Evolutionary conservation across 768 basidiomycete species (phyloP), one percentile per base, ranked within the genome.

Genomic region (Sarcomyxa edulis): DNA sequence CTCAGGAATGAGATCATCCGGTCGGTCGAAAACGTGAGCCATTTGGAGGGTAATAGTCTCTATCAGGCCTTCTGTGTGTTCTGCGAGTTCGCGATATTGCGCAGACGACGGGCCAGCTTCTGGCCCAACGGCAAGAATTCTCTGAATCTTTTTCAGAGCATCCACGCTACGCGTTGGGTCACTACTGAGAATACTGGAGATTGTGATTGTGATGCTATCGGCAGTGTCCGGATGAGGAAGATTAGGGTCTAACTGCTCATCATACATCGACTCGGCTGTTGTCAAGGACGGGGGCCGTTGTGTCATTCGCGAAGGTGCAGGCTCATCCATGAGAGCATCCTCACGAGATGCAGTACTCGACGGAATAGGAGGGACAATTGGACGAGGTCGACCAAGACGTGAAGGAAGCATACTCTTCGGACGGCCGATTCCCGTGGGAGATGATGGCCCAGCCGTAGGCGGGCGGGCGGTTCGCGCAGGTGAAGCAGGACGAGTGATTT

Each of bases 41-140:
- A 95, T 90, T 53, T 94, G 87, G 18, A 88, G 69, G 3, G 88
- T 86, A 51, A 99, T 83, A 1, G 90, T 91, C 55, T 94, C 90
- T 22, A 95, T 77, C 30, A 99, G 64, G 10, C 87, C 85, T 58
- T 92, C 79, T 8, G 84, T 78, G 53, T 86, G 78, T 54, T 84
- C 80, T 32, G 89, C 74, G 32, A 86, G 65, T 56, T 91, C 86
- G 37, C 74, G 81, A 58, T 91, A 92, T 46, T 77, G 74, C 6
- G 76, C 68, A 15, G 74, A 79, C 5, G 78, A 69, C 21, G 76
- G 76, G 5, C 84, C 87, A 15, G 73, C 72, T 37, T 91, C 86
- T 7, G 89, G 81, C 8, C 79, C 76, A 9, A 83, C 66, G 40
- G 84, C 74, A 16, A 99, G 70, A 44, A 89, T 84, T 54, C 82